Base-by-base conservation (phyloP, 228 moss, liverwort and hornwort genomes). In the Sphagnum fallax region DNA sequence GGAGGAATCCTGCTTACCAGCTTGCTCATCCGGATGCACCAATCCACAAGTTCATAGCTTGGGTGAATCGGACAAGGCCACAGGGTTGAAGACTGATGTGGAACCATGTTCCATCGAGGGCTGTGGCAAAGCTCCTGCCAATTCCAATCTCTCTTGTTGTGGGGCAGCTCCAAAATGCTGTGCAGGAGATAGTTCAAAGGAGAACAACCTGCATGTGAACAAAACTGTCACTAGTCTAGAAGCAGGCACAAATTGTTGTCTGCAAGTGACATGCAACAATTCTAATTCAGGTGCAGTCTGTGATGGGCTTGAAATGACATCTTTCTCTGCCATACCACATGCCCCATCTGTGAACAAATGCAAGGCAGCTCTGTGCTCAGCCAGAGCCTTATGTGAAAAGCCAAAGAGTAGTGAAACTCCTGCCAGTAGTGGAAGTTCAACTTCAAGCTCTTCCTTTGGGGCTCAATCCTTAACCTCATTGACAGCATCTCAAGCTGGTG, bases 61-160 rank as follows among this genome's bases (percentile, higher is more conserved):
- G 53, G 76, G 76, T 65, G 73, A 69, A 14, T 74, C 80, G 4
- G 75, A 73, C 62, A 86, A 75, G 74, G 79, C 69, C 57, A 71
- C 71, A 70, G 78, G 75, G 51, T 61, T 68, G 9, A n/a, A 47
- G 18, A 16, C 1, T 61, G 59, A 60, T 16, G 16, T 49, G 5
- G 65, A 81, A 70, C 67, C 66, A 53, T 85, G 79, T 55, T 67
- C 64, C 50, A 73, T 72, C 68, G 51, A 66, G 52, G 75, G 85
- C 60, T 82, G 85, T 65, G 75, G 52, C 66, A 75, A 79, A 60
- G 64, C 65, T 47, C 62, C 70, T 60, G 50, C 65, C 52, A 70
- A 62, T 16, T 61, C 73, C 50, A 79, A 69, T 48, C 53, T 60
- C 52, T n/a, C 71, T 66, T 71, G 67, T 52, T 79, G 79, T 75